Base-by-base conservation (phyloP, 305 asterid genomes). In the Rubia peregrina region DNA sequence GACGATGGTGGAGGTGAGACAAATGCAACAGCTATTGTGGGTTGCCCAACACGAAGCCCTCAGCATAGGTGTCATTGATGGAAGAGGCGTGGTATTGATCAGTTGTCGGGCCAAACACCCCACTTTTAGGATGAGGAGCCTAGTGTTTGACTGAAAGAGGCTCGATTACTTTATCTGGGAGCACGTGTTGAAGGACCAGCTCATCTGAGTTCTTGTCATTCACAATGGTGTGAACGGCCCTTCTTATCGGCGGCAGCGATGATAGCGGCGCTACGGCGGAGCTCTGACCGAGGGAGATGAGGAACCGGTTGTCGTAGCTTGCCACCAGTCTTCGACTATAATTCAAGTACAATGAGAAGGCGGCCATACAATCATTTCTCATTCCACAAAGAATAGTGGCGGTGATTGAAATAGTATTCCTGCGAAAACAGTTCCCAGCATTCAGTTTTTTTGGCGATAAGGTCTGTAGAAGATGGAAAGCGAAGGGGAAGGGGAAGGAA, bases 151-250 rank as follows among this genome's bases (percentile, higher is more conserved):
- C 88, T 0, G 85, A 68, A 21, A 77, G 80, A n/a, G 78, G 70
- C 16, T 84, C 78, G 59, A 83, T 85, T 62, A 84, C 79, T 49
- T 88, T 73, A 71, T 89, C 94, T 0, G 96, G 91, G 38, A 89
- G 86, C 72, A 84, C 74, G 0, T 79, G 74, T 48, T 86, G 66
- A 1, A 5, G 78, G 66, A 69, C 78, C 46, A 62, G 76, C 26
- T 90, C 98, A 75, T 92, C 98, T 0, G 67, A 87, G 81, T 92
- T 92, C 90, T 90, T 92, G 75, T 90, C 96, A 69, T 92, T 90
- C 67, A 79, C 88, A 0, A 95, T 87, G 60, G 33, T 83, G 61
- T 88, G 92, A 83, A 92, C 90, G 13, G 82, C 80, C 82, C 91
- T 81, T 51, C 68, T 64, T 11, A 22, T 2, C n/a, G 16, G 64